Evolutionary conservation across 257 asterid species (phyloP), one percentile per base, ranked within the genome.

Genomic region (Solanum sejunctum): DNA sequence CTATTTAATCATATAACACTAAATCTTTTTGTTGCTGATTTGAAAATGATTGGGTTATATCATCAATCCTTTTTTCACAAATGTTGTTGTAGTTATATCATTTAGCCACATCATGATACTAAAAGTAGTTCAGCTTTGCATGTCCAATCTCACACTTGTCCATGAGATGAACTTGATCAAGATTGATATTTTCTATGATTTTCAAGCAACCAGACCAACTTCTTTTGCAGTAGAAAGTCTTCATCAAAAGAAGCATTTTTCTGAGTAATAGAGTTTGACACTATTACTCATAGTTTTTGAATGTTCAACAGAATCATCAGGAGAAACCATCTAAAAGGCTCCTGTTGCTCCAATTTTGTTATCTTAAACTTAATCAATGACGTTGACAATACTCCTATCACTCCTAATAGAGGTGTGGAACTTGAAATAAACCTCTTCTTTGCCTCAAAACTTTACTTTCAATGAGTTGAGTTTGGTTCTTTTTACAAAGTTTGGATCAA

Each of bases 381-480:
- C 3, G 10, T 43, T 43, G 47, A 43, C 1, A 43, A 2, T 43
- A 43, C 47, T 43, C 47, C 47, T 6, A 43, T 43, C 8, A 43
- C 47, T 43, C 47, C 47, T 43, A 43, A 43, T 43, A 43, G 47
- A 43, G 47, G 47, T 43, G 8, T 8, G 47, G 47, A 43, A 4
- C 47, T 43, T 4, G 1, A 43, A 43, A 43, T 43, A 43, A 8
- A 28, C 8, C 2, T 1, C 98, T 80, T 95, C 97, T 61, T 95
- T 93, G 88, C 97, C 94, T 63, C 92, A 94, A 39, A 94, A 91
- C 69, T 94, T 95, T 88, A 70, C 90, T 83, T 94, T 89, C 67
- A 92, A 88, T 41, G 99, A 95, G 85, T 69, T 95, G 85, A 95
- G 89, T 87, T 83, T 87, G 99, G 99, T 77, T 91, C 95, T 84